phyloP scores from a whole-genome alignment of 306 rosid genomes.

The Glycine tomentella region DNA sequence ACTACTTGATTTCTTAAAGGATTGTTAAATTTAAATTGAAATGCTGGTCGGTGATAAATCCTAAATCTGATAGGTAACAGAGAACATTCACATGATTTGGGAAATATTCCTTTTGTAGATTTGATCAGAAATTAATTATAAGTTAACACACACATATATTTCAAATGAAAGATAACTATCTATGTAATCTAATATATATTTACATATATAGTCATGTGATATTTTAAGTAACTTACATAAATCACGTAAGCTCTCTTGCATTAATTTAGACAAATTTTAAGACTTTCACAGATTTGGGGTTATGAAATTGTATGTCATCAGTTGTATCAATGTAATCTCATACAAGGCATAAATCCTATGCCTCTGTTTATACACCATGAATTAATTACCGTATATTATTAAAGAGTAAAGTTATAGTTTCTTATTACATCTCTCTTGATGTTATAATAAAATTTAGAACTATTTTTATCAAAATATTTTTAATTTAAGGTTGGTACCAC shows the following conservation, averaged over 20 bases:
- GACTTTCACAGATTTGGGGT: background rate
- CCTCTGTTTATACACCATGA: background rate
- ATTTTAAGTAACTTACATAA: background rate
- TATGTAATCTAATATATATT: background rate
- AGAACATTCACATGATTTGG: background rate
- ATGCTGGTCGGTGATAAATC: background rate
- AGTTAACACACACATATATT: background rate
- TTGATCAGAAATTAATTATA: background rate
- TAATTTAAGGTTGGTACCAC: background rate
- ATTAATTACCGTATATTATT: background rate
- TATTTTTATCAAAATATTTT: background rate
- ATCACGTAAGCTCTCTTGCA: background rate
- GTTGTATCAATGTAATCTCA: background rate
- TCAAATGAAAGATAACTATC: background rate
- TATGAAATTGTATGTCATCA: background rate
- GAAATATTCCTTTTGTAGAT: background rate
- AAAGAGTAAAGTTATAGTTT: background rate
- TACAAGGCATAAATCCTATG: background rate
- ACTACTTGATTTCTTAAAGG: too few relatives aligned
- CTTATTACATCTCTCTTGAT: background rate
- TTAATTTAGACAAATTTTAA: background rate
- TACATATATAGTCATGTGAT: background rate
- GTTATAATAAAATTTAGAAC: background rate
- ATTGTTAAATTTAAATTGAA: background rate
- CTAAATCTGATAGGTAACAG: background rate